Conservation (phyloP, 805 yeast species). For the Suhomyces sp. region DNA sequence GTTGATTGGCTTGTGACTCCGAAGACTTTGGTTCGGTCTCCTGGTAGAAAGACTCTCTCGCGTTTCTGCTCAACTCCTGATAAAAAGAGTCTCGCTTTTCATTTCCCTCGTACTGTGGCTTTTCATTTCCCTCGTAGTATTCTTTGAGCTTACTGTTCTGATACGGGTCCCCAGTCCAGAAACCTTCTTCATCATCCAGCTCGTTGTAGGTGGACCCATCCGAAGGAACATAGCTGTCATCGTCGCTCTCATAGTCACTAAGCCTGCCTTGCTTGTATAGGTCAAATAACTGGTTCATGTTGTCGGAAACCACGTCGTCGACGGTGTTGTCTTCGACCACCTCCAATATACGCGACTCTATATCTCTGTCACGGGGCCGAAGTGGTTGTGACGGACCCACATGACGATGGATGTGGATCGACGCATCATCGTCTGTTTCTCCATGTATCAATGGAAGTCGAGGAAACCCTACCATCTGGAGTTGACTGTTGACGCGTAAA, state of each 20-base stretch:
- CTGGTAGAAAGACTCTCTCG: not conserved
- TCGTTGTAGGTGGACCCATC: slow-evolving; percentile 10
- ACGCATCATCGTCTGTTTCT: slow-evolving; percentile 42
- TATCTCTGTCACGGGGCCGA: slow-evolving; percentile 12
- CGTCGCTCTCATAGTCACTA: slow-evolving; percentile 3
- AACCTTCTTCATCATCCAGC: slow-evolving; percentile 8
- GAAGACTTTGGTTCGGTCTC: not conserved
- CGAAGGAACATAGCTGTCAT: slow-evolving; percentile 2
- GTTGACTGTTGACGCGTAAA: not conserved
- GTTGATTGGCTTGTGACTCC: not conserved
- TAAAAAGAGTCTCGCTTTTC: not conserved
- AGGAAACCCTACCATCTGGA: slow-evolving; percentile 24
- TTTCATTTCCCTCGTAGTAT: not conserved
- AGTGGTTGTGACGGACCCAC: slow-evolving; percentile 41
- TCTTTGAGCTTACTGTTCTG: not conserved
- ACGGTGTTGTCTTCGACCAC: slow-evolving; percentile 11
- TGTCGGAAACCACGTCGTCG: slow-evolving; percentile 4
- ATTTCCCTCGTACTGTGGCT: not conserved
- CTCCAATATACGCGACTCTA: slow-evolving; percentile 19
- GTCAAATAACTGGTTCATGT: slow-evolving; percentile 8
- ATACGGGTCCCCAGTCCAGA: not conserved
- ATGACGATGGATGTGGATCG: slow-evolving; percentile 35
- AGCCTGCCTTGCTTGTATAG: slow-evolving; percentile 8
- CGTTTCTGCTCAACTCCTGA: not conserved
- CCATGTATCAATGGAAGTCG: slow-evolving; percentile 35